Evolutionary conservation across 2,329 filamentous ascomycete genomes (phyloP), one percentile per base, ranked within the genome.

Genomic region (Exserohilum turcica): DNA sequence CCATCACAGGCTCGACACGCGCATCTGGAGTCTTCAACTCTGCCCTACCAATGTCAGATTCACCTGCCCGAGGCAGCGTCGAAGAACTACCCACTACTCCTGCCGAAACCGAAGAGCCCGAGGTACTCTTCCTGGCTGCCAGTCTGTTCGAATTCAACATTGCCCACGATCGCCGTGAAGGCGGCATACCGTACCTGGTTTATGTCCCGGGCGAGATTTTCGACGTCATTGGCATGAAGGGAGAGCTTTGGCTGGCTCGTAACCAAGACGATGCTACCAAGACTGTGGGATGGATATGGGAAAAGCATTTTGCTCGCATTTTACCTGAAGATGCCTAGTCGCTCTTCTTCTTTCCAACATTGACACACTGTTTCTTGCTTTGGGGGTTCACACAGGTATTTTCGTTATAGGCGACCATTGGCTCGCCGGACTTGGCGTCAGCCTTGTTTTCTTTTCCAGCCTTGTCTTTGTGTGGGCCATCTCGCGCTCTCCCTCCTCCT

Each of bases 101-200:
- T 73, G 39, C 79, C 79, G 46, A 78, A 33, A 76, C 78, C 21
- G 79, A 83, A 44, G 81, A 85, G 18, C 88, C 87, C 59, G 89
- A 87, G 51, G 85, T 96, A 6, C 79, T 97, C 39, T 99, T 96
- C 82, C 82, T 97, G 15, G 94, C 92, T 12, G 94, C 93, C 16
- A 96, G 91, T 65, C 83, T 97, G 28, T 97, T 96, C 71, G 92
- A 97, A 74, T 99, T 97, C 78, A 95, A 96, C 68, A 97, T 97
- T 69, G 90, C 93, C 69, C 91, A 90, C 19, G 90, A 92, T 21
- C 91, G 96, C 65, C 87, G 90, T 52, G 94, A 97, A 77, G 93
- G 90, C 55, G 94, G 94, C 19, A 97, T 96, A 75, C 92, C 93
- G 16, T 99, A 99, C 73, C 80, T 99, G 56, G 94, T 92, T 38